phyloP scores from a whole-genome alignment of 139 green algal species.

The Closterium sp. region DNA sequence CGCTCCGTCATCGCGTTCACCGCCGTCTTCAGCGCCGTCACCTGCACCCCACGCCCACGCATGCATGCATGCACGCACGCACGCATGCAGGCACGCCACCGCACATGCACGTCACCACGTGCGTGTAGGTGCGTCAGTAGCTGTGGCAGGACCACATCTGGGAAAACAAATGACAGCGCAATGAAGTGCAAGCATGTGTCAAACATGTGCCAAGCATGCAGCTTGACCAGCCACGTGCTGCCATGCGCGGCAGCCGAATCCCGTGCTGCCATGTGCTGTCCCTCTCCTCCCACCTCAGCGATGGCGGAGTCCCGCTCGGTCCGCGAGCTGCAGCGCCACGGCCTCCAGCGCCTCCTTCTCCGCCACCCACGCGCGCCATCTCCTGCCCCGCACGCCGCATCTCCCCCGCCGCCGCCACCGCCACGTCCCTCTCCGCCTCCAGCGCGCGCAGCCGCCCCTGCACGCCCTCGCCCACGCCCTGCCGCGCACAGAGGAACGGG shows the following conservation, averaged over 20 bases:
- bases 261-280: too few species aligned
- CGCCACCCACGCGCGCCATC: slow-evolving; percentile 29
- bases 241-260: too few species aligned
- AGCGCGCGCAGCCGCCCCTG: background rate
- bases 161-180: too few species aligned
- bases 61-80: background rate
- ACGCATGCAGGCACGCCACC: background rate
- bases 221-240: too few species aligned
- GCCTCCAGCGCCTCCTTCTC: slow-evolving; percentile 45
- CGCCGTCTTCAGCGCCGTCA: slow-evolving; percentile 31
- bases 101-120: background rate
- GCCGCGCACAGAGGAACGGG: background rate
- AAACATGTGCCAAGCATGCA: too few species aligned
- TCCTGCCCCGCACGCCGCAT: slow-evolving; percentile 6
- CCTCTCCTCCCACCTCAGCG: slow-evolving; percentile 28
- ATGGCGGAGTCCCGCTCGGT: slow-evolving; percentile 39
- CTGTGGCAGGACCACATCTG: too few species aligned
- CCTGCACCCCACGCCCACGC: slow-evolving; percentile 13
- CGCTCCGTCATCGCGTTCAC: slow-evolving; percentile 40
- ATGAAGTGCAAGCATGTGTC: too few species aligned
- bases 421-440: background rate
- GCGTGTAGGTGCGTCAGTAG: background rate
- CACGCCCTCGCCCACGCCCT: background rate
- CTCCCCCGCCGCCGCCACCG: background rate
- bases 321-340: slow-evolving; percentile 40